Conservation (phyloP, 1,284 basidiomycete genomes). For the Melampsora larici-populina region DNA sequence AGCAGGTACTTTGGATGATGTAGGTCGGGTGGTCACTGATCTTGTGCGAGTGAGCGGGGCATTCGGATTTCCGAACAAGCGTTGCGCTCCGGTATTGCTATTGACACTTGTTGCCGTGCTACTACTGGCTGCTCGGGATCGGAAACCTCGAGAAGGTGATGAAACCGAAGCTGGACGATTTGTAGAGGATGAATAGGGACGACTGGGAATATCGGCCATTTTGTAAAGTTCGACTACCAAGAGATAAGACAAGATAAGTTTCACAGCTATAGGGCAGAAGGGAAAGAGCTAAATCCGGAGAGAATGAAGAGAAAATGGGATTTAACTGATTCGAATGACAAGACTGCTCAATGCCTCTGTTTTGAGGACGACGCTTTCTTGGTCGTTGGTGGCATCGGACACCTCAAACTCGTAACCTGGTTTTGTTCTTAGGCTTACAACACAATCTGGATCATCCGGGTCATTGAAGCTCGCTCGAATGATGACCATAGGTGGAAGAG, state of each 20-base stretch:
- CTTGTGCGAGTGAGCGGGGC: slow-evolving; percentile 10
- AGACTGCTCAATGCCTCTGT: slow-evolving; percentile 29
- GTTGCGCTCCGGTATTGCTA: slow-evolving; percentile 11
- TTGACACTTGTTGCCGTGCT: slow-evolving; percentile 1
- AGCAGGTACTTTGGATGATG: not conserved
- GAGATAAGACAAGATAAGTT: not conserved
- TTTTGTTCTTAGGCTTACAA: slow-evolving; percentile 9
- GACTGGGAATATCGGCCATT: slow-evolving; percentile 30
- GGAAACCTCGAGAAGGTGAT: slow-evolving; percentile 30
- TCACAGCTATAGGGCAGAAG: not conserved
- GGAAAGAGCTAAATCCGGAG: not conserved
- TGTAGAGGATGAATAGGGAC: not conserved
- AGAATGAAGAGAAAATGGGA: not conserved
- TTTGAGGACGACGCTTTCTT: slow-evolving; percentile 37
- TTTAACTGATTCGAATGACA: slow-evolving; percentile 34
- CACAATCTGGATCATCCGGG: slow-evolving; percentile 39
- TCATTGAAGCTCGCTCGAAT: slow-evolving; percentile 42
- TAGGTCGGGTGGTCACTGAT: not conserved
- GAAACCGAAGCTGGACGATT: not conserved
- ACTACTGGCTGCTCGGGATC: slow-evolving; percentile 13
- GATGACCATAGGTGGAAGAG: slow-evolving; percentile 33
- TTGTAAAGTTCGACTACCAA: slow-evolving; percentile 23
- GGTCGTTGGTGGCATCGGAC: slow-evolving; percentile 13
- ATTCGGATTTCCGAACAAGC: slow-evolving; percentile 26
- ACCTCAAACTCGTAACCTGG: slow-evolving; percentile 5